Base-by-base conservation (phyloP, 257 asterid genomes). In the Jacaranda copaia region DNA sequence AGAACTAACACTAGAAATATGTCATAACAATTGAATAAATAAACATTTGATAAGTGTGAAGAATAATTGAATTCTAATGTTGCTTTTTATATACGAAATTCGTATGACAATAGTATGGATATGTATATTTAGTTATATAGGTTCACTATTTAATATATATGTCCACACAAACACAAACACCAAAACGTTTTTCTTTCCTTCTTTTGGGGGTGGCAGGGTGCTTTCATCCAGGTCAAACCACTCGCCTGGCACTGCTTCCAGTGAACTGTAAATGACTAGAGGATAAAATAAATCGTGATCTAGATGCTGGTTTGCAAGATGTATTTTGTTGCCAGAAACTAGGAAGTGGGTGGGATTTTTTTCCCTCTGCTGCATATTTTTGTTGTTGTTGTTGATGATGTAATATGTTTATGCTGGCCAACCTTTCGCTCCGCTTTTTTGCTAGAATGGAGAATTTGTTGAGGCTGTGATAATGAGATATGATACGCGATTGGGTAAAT, bases 391-490 rank as follows among this genome's bases (percentile, higher is more conserved):
- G 20, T 18, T 62, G 19, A 51, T 70, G 10, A 16, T 74, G 35
- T 61, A 25, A n/a, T 55, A 16, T 46, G 25, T 60, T 58, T 43
- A 4, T 58, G 35, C 66, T 66, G 45, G n/a, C 55, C 58, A 16
- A 55, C 16, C 38, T 39, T 46, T 68, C 68, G 64, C 48, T 12
- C 4, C 59, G 5, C 74, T 53, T 66, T 77, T 55, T 67, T 68
- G 64, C 57, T 81, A 96, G 99, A 93, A 93, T 77, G 99, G 97
- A 78, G 97, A 88, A 78, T 90, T 83, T 82, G 90, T 91, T 75
- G 99, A 96, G 89, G 97, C 93, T 75, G 99, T 96, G 76, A 90
- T 93, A 69, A 96, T 96, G 99, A 88, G 94, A 83, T 96, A 96
- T 63, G 99, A 96, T 83, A 25, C 96, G 1, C 86, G 97, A 43